Conservation (phyloP, 805 yeast species). For the Wickerhamiella nectarea region DNA sequence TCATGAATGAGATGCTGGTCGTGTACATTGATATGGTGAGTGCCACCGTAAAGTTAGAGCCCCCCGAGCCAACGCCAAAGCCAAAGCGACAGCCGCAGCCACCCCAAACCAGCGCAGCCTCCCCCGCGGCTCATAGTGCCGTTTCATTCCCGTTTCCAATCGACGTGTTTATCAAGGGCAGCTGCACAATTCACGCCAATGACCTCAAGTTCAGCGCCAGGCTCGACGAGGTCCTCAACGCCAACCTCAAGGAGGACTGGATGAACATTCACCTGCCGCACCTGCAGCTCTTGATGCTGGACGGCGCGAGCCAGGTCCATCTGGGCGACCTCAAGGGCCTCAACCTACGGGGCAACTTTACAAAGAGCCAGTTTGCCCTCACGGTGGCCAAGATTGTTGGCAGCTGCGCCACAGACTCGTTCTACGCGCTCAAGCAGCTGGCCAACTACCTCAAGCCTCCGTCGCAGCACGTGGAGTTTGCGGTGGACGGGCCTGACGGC, state of each 20-base stretch:
- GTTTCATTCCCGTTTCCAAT: neutral
- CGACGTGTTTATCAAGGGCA: constrained; percentile 5
- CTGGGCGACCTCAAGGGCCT: neutral
- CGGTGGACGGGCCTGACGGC: constrained; percentile 24
- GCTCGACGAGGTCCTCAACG: neutral
- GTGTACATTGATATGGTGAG: neutral
- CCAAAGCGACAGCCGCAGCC: neutral
- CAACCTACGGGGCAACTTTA: constrained; percentile 4
- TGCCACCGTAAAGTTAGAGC: neutral
- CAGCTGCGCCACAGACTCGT: constrained; percentile 64
- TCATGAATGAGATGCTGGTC: neutral
- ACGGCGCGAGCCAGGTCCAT: neutral
- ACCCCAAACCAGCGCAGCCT: neutral
- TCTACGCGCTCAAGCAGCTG: constrained; percentile 54
- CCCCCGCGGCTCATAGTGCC: neutral
- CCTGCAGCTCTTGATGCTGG: neutral
- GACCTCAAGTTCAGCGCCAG: neutral
- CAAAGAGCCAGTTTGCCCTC: constrained; percentile 4
- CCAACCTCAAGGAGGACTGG: neutral
- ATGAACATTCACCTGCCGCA: constrained; percentile 3
- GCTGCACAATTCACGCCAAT: neutral
- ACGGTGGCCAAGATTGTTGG: constrained; percentile 15
- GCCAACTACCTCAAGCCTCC: constrained; percentile 63
- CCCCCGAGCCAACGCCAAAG: neutral
- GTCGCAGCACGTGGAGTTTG: constrained; percentile 22